These are phyloP conservation scores for Chaetomium sp. DNA, from an alignment of 2,329 filamentous ascomycete species.

Conservation along the genomic window DNA sequence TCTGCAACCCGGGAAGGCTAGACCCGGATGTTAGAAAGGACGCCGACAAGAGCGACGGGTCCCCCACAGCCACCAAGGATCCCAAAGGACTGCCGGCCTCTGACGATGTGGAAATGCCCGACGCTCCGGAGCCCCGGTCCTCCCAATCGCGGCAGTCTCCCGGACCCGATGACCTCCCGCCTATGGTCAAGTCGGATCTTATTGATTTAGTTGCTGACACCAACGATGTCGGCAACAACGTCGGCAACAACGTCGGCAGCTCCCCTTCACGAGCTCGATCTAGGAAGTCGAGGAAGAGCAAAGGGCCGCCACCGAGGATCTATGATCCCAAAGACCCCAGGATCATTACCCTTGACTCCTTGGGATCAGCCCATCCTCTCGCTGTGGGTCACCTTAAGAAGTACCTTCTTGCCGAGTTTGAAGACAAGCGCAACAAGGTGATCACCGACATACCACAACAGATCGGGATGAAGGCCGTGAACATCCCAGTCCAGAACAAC, in stretches of 20 bases:
- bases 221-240: conserved; percentile 4
- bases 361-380: conserved; percentile 56
- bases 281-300: conserved; percentile 23
- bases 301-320: conserved; percentile 26
- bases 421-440: conserved; percentile 47
- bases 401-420: conserved; percentile 70
- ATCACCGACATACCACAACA: conserved; percentile 30
- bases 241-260: neutral
- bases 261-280: conserved; percentile 12
- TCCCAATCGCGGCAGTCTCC: neutral
- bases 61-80: neutral
- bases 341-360: conserved; percentile 84
- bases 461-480: conserved; percentile 59
- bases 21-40: conserved; percentile 26
- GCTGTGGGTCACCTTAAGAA: conserved; percentile 65
- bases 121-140: neutral
- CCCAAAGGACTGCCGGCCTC: neutral
- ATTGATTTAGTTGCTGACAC: conserved; percentile 13
- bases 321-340: conserved; percentile 51
- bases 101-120: conserved; percentile 18
- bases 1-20: conserved; percentile 76
- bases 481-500: conserved; percentile 75
- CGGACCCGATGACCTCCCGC: neutral
- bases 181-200: neutral
- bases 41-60: neutral